Evolutionary conservation across 2,329 filamentous ascomycete genomes (phyloP).

Genomic region (Aureobasidium sp.): DNA sequence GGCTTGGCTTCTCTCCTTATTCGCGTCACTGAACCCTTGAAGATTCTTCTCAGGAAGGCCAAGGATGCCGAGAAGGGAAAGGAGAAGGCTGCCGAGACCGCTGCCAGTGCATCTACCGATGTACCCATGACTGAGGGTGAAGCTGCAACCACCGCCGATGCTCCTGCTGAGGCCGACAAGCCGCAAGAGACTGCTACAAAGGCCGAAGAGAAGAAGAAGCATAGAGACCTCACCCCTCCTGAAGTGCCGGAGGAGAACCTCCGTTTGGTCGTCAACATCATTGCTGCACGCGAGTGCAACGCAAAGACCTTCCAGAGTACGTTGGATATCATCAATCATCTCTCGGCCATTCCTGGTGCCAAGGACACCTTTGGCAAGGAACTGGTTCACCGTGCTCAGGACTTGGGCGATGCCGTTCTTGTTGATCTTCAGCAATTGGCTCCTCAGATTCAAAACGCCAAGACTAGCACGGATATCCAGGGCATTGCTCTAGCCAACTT

Average conservation of each 20-base stretch:
- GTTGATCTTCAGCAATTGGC: conserved; percentile 77
- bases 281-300: conserved; percentile 91
- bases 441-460: conserved; percentile 77
- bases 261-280: conserved; percentile 89
- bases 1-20: conserved; percentile 80
- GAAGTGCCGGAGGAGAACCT: conserved; percentile 84
- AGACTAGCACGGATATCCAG: conserved; percentile 89
- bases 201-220: conserved; percentile 48
- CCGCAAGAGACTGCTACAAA: conserved; percentile 30
- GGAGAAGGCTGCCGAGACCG: conserved; percentile 26
- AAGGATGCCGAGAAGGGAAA: conserved; percentile 56
- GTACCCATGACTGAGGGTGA: conserved; percentile 22
- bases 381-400: conserved; percentile 77
- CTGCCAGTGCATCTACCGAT: conserved; percentile 15
- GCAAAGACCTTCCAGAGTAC: conserved; percentile 98
- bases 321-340: conserved; percentile 95
- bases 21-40: conserved; percentile 79
- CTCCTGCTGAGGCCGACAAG: conserved; percentile 32
- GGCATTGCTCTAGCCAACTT: conserved; percentile 91
- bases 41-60: conserved; percentile 72
- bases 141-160: conserved; percentile 19
- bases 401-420: conserved; percentile 77
- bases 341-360: conserved; percentile 85
- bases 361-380: conserved; percentile 90
- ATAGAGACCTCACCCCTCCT: conserved; percentile 64